Evolutionary conservation across 2,329 filamentous ascomycete species (phyloP).

Genomic region (Coniochaeta hoffmannii): DNA sequence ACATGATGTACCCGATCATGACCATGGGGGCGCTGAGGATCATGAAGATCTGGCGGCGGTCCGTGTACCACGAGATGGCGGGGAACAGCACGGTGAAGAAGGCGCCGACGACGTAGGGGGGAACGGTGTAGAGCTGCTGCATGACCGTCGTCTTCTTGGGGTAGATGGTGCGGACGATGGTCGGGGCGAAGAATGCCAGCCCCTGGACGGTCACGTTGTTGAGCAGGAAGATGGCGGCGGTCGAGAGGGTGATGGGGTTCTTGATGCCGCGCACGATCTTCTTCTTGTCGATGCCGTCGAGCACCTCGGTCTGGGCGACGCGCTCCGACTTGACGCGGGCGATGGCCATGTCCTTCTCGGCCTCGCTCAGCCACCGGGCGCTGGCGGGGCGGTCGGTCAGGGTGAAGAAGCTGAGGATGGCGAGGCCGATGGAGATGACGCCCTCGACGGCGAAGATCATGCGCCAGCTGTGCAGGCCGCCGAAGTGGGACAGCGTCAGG

Average conservation of each 20-base stretch:
- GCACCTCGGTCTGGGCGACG: conserved; percentile 47
- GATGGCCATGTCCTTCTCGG: conserved; percentile 56
- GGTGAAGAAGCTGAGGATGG: conserved; percentile 51
- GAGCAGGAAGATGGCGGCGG: conserved; percentile 52
- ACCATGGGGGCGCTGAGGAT: conserved; percentile 50
- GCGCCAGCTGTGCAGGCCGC: conserved; percentile 50
- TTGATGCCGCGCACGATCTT: conserved; percentile 58
- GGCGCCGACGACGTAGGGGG: conserved; percentile 59
- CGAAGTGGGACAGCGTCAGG: conserved; percentile 49
- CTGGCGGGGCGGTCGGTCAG: conserved; percentile 60
- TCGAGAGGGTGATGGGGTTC: conserved; percentile 46
- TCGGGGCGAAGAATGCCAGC: conserved; percentile 63
- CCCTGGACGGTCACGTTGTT: conserved; percentile 68
- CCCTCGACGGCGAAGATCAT: conserved; percentile 71
- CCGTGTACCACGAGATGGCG: conserved; percentile 49
- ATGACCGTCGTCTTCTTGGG: conserved; percentile 45
- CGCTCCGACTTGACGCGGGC: conserved; percentile 55
- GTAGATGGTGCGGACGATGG: conserved; percentile 64
- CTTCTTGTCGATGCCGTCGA: conserved; percentile 37
- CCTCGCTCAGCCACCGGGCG: conserved; percentile 54
- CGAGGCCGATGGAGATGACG: conserved; percentile 46
- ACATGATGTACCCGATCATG: conserved; percentile 63
- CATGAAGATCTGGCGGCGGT: conserved; percentile 53
- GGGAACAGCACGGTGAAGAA: conserved; percentile 55
- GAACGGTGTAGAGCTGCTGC: conserved; percentile 64